Evolutionary conservation across 2,329 filamentous ascomycete genomes (phyloP).

Genomic region (Emericellopsis atlantica): DNA sequence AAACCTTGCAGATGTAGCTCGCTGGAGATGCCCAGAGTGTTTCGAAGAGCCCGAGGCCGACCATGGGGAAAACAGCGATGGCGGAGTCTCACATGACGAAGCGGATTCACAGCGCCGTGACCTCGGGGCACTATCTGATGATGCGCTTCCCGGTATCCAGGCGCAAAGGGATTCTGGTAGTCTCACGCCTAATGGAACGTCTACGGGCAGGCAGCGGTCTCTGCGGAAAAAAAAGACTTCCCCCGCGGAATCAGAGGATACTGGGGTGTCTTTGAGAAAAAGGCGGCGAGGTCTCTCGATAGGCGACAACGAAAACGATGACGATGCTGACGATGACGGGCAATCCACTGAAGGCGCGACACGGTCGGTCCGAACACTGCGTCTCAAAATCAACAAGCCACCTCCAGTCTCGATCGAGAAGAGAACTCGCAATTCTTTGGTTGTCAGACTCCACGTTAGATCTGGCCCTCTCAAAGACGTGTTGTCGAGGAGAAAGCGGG

Average conservation of each 20-base stretch:
- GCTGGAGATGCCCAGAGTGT: constrained; percentile 42
- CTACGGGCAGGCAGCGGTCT: constrained; percentile 63
- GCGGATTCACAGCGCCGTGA: too few species aligned
- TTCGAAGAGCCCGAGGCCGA: constrained; percentile 15
- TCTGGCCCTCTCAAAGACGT: constrained; percentile 24
- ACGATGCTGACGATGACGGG: constrained; percentile 19
- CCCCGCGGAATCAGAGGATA: constrained; percentile 50
- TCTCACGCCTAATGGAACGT: constrained; percentile 42
- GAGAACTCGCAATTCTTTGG: constrained; percentile 18
- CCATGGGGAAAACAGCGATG: constrained; percentile 21
- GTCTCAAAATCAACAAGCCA: constrained; percentile 33
- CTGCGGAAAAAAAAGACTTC: constrained; percentile 78
- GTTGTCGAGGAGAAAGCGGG: constrained; percentile 19
- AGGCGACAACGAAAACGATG: constrained; percentile 14
- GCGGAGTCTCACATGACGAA: constrained; percentile 23
- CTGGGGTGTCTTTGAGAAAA: constrained; percentile 37
- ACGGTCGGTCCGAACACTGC: constrained; percentile 42
- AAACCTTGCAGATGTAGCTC: constrained; percentile 21
- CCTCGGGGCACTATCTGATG: too few species aligned
- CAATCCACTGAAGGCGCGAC: constrained; percentile 13
- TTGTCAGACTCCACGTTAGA: constrained; percentile 21
- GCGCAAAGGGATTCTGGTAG: too few species aligned
- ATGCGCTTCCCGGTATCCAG: too few species aligned
- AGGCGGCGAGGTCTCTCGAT: constrained; percentile 34
- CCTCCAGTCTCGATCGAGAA: constrained; percentile 27